Evolutionary conservation across 2,329 filamentous ascomycete genomes (phyloP), one percentile per base, ranked within the genome.

Genomic region (Cyclaneusma minus): DNA sequence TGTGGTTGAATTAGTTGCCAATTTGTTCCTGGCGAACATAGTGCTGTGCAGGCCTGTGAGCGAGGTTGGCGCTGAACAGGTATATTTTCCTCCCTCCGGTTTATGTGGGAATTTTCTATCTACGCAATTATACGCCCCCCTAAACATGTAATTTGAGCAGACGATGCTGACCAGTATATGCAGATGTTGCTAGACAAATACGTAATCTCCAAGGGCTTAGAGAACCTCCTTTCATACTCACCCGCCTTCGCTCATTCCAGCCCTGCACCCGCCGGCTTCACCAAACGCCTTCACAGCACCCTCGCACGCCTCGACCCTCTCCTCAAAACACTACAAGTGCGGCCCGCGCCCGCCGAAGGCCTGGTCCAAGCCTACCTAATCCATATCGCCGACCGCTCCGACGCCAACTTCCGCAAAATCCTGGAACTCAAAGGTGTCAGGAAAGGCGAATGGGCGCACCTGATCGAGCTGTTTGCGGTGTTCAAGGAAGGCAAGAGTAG

Each of bases 141-240:
- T 31, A 32, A 21, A n/a, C n/a, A n/a, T n/a, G n/a, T n/a, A n/a
- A n/a, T n/a, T n/a, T n/a, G n/a, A n/a, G 8, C 18, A 20, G n/a
- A 8, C n/a, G 22, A 10, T 13, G 11, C 11, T 18, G 5, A n/a
- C n/a, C n/a, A n/a, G n/a, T n/a, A n/a, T n/a, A n/a, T n/a, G n/a
- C 34, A 93, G 70, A 94, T 98, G 84, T 64, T 95, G 12, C 69
- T 98, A 4, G 89, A 98, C 52, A 85, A 87, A 36, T 95, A 95
- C 44, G 80, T 81, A 6, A 60, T 93, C 13, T 85, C 82, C 31
- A 84, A 87, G 43, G 70, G 71, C 1, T 73, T 91, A 33, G 70
- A 73, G 26, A 72, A 69, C 29, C 60, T 93, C 4, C 60, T 84
- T 34, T 73, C 65, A 42, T 47, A 72, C 60, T 55, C 41, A n/a